Evolutionary conservation across 2,329 filamentous ascomycete species (phyloP).

Genomic region (Septoria linicola): DNA sequence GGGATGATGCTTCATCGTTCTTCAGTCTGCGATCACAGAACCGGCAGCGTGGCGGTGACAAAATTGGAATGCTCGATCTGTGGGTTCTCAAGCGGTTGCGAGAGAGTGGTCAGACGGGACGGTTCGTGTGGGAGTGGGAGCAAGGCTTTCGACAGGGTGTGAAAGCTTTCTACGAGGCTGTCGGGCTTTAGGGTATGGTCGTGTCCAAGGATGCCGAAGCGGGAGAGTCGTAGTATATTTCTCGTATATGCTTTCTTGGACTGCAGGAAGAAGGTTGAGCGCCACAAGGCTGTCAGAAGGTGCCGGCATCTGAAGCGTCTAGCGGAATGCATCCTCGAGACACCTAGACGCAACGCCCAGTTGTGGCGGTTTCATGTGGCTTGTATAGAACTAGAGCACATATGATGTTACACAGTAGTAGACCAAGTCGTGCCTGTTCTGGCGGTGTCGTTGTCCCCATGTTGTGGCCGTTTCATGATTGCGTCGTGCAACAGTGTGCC

Average conservation of each 20-base stretch:
- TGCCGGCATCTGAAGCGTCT: conserved; percentile 5
- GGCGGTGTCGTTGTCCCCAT: neutral
- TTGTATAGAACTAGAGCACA: too few species aligned
- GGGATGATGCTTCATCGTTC: conserved; percentile 55
- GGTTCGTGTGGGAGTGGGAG: conserved; percentile 54
- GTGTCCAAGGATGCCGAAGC: too few species aligned
- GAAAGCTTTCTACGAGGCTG: conserved; percentile 42
- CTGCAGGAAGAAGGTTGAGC: neutral
- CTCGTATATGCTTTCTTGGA: too few species aligned
- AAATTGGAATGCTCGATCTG: conserved; percentile 58
- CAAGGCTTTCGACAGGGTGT: conserved; percentile 51
- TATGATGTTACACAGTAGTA: too few species aligned
- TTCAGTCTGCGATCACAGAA: conserved; percentile 46
- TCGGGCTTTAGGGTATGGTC: conserved; percentile 32
- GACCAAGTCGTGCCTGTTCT: too few species aligned
- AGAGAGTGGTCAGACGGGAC: conserved; percentile 51
- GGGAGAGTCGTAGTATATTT: too few species aligned
- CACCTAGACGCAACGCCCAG: neutral
- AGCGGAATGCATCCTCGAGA: conserved; percentile 1
- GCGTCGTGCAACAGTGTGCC: neutral
- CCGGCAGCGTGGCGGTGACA: conserved; percentile 47
- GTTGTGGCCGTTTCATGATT: neutral
- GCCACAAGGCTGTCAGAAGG: neutral
- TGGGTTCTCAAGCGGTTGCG: conserved; percentile 57
- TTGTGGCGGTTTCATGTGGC: conserved; percentile 1